Evolutionary conservation across 352 stramenopile species (phyloP).

Genomic region (Blastocystis sp.): DNA sequence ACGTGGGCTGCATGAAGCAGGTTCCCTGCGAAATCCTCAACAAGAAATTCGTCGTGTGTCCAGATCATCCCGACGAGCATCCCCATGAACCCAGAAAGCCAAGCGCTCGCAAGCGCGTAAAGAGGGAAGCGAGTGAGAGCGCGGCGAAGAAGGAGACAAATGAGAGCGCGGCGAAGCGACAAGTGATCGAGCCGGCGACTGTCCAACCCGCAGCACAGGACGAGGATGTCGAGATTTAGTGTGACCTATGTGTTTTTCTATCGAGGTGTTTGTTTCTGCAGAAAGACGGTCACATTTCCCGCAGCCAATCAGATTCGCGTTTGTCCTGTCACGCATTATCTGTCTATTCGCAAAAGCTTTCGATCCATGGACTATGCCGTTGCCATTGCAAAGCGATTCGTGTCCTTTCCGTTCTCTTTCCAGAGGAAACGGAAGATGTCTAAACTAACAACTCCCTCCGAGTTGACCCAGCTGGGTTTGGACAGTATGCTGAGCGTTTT

Average conservation of each 20-base stretch:
- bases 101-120: background rate
- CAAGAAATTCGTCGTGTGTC: slow-evolving; percentile 75
- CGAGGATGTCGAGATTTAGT: slow-evolving; percentile 18
- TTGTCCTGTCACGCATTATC: background rate
- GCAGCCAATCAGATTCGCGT: background rate
- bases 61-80: slow-evolving; percentile 63
- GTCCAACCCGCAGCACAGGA: too few relatives aligned
- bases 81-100: background rate
- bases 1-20: slow-evolving; percentile 70
- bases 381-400: background rate
- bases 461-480: background rate
- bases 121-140: background rate
- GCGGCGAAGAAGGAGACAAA: background rate
- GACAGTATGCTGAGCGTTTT: background rate
- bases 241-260: background rate
- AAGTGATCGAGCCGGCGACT: too few relatives aligned
- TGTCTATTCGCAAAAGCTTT: background rate
- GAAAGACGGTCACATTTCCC: background rate
- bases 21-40: slow-evolving; percentile 71
- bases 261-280: background rate
- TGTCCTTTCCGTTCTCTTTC: background rate
- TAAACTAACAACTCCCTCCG: background rate
- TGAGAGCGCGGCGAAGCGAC: too few relatives aligned
- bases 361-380: background rate
- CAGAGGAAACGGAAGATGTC: background rate